Percentiles rank a stretch among this genome's conserved stretches.
Conservation (phyloP, 2,329 filamentous ascomycete species). For the Cytospora piceicola region DNA sequence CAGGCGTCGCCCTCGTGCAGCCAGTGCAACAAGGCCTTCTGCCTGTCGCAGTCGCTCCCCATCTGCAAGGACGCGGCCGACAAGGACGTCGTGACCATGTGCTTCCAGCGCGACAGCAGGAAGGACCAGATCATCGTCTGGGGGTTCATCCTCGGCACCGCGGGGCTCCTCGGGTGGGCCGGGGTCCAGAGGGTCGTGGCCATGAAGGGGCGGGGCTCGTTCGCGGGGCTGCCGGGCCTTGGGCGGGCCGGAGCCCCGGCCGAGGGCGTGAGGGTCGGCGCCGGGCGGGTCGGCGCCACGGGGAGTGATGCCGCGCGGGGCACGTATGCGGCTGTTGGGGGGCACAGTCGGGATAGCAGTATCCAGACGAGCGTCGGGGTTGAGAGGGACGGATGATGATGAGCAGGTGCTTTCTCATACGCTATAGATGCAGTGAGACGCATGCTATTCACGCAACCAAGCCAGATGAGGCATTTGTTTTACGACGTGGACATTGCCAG, state of each 20-base stretch:
- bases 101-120: conserved; percentile 69
- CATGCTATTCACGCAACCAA: not conserved
- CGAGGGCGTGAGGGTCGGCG: conserved; percentile 10
- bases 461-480: not conserved
- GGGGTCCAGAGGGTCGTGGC: conserved; percentile 55
- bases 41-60: conserved; percentile 60
- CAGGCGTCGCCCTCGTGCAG: conserved; percentile 50
- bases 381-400: not conserved
- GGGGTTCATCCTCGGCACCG: conserved; percentile 63
- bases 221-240: conserved; percentile 19
- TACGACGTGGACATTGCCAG: not conserved
- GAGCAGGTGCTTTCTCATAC: not conserved
- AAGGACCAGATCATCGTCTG: conserved; percentile 71
- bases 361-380: conserved; percentile 1
- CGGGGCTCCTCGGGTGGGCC: conserved; percentile 64
- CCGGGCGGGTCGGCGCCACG: not conserved
- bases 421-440: not conserved
- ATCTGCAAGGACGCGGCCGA: conserved; percentile 67
- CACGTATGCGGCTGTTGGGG: conserved; percentile 36
- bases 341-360: conserved; percentile 29
- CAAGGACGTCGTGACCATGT: conserved; percentile 64
- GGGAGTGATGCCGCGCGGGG: conserved; percentile 32
- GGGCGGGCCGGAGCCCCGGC: conserved; percentile 18
- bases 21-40: conserved; percentile 68
- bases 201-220: conserved; percentile 39